Evolutionary conservation across 2,329 filamentous ascomycete species (phyloP), one percentile per base, ranked within the genome.

Genomic region (Diatrype stigma): DNA sequence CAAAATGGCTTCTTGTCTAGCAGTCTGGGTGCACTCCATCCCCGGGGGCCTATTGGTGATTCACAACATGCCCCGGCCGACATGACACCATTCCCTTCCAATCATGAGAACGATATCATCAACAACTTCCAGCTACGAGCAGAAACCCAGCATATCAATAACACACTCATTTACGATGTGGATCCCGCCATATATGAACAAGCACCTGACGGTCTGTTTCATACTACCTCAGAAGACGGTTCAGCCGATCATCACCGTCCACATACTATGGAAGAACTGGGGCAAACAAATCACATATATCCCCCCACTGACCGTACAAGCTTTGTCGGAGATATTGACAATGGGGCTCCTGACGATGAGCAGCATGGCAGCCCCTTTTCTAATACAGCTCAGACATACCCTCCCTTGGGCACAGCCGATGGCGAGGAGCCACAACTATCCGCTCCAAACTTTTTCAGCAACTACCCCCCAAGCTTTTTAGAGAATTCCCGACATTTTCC

Each of bases 391-490:
- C 52, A 49, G 12, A 46, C 35, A 22, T 63, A 63, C 45, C 60
- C 58, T n/a, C 49, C 61, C 23, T 42, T 60, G 38, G 60, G 59
- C 6, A 28, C 51, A 7, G 35, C 51, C 11, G 51, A 56, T 6
- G 53, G 60, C 30, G 52, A 51, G 17, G 46, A 51, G 32, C 17
- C 26, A 19, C 46, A n/a, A 21, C 16, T 47, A 3, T 16, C 46
- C 21, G 45, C 47, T 16, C 46, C 54, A 11, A 53, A 56, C 7
- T 47, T 53, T 44, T 46, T 53, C 17, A 46, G 53, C 6, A 48
- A 63, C 34, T 65, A 65, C 37, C 62, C 62, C 8, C 6, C 51
- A 12, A 58, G 52, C 11, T 64, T 61, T 44, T 46, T 65, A 12
- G 61, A 62, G 14, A 50, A 50, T 17, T 19, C 21, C 16, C 51